A percentile compares a stretch with the other conserved stretches of the same genome.
Evolutionary conservation across 345 rosid genomes (phyloP).

Genomic region (Physaria fendleri): DNA sequence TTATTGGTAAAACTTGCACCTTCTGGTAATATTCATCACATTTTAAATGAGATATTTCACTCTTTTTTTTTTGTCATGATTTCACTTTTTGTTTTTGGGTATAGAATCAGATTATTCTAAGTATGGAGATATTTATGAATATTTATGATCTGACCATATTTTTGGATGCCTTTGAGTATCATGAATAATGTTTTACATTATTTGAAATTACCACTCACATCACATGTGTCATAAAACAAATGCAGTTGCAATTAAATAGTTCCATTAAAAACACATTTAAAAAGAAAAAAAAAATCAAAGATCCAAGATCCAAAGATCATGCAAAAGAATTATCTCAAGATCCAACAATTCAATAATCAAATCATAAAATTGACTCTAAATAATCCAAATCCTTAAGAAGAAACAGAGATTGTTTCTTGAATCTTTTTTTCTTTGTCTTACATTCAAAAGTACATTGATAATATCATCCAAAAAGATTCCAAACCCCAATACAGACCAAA

Average conservation of each 20-base stretch:
- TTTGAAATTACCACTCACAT: constrained; percentile 2
- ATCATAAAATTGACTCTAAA: background rate
- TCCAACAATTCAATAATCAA: constrained; percentile 7
- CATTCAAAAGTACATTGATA: constrained; percentile 19
- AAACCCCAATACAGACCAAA: no score
- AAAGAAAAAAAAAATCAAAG: constrained; percentile 12
- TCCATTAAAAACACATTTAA: background rate
- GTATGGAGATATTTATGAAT: constrained; percentile 7
- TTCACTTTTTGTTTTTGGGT: background rate
- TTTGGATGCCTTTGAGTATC: constrained; percentile 1
- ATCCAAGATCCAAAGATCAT: constrained; percentile 31
- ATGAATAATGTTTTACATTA: constrained; percentile 3
- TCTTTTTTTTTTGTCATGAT: no score
- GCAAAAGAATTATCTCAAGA: constrained; percentile 24
- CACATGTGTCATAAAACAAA: constrained; percentile 18
- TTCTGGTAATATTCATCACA: background rate
- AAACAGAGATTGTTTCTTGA: constrained; percentile 14
- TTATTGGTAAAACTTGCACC: no score
- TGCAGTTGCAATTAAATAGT: constrained; percentile 18
- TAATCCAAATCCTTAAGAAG: background rate
- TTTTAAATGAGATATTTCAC: constrained; percentile 6
- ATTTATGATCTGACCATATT: background rate
- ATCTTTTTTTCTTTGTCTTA: background rate
- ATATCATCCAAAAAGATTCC: constrained; percentile 13
- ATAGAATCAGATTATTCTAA: constrained; percentile 3